Conservation (phyloP, 331 rosid genomes). For the Arachis monticola region DNA sequence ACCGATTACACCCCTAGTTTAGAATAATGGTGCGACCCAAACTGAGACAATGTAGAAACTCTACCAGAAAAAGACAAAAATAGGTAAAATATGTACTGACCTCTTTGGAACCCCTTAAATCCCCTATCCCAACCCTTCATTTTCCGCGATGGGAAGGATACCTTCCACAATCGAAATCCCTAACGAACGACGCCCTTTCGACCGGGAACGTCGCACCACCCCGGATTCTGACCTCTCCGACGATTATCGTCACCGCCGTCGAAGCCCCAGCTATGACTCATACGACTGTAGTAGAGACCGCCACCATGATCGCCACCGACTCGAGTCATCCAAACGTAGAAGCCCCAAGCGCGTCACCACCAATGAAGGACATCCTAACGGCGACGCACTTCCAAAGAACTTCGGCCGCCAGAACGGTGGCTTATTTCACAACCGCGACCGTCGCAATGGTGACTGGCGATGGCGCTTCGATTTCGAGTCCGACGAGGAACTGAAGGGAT, state of each 20-base stretch:
- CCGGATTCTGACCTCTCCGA: slow-evolving; percentile 57
- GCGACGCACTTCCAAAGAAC: slow-evolving; percentile 56
- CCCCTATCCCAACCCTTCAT: not conserved
- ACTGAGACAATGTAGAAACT: too few relatives aligned
- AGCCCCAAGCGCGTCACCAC: slow-evolving; percentile 50
- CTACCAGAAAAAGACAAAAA: too few relatives aligned
- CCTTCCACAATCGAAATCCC: slow-evolving; percentile 38
- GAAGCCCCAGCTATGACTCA: slow-evolving; percentile 78
- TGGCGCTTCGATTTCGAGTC: slow-evolving; percentile 60
- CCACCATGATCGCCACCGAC: slow-evolving; percentile 49
- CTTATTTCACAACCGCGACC: slow-evolving; percentile 51
- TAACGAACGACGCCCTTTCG: slow-evolving; percentile 35
- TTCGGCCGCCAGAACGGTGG: slow-evolving; percentile 61
- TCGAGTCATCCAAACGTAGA: slow-evolving; percentile 53
- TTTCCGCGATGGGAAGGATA: slow-evolving; percentile 33
- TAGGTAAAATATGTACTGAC: too few relatives aligned
- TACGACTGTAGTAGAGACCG: slow-evolving; percentile 49
- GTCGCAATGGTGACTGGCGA: slow-evolving; percentile 43
- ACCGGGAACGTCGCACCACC: slow-evolving; percentile 43
- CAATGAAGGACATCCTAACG: slow-evolving; percentile 40
- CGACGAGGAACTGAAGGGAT: slow-evolving; percentile 84
- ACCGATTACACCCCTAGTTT: too few relatives aligned
- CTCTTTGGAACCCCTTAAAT: too few relatives aligned
- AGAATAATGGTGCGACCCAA: too few relatives aligned
- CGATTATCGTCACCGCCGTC: slow-evolving; percentile 50